Base-by-base conservation (phyloP, 2,329 filamentous ascomycete species). In the Trichoderma sp. region DNA sequence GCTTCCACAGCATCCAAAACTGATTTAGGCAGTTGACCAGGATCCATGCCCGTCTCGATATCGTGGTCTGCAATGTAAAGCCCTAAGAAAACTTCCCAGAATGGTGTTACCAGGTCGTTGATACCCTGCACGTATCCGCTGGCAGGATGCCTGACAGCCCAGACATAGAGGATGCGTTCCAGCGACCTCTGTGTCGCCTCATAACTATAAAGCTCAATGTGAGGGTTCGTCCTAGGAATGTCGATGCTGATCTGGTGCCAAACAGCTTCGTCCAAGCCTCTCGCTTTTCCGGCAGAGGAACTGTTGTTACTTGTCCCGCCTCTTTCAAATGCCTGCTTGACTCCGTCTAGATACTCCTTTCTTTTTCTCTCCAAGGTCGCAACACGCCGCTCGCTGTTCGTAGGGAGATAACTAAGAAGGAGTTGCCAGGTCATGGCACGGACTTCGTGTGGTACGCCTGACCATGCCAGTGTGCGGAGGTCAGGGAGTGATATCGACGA, bases 171-270 rank as follows among this genome's bases (percentile, higher is more conserved):
- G 76, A 99, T 98, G 63, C 95, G 90, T 82, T 99, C 97, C 15
- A 99, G 84, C 1, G 94, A 98, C 70, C 95, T 87, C 80, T 99
- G 96, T 0, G 97, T 99, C 5, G 95, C 95, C 82, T 98, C 95
- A 79, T 97, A 98, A 75, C 93, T 89, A 82, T 99, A 99, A 0
- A 99, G 87, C 76, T 97, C 93, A 69, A 99, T 91, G 81, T 98
- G 96, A 12, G 96, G 96, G 79, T 97, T 98, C 4, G 96, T 99
- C 65, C 96, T 90, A 3, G 96, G 96, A 26, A 98, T 93, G 79
- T 99, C 96, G 78, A 99, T 99, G 82, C 94, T 98, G 82, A 99
- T 98, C 80, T 99, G 96, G 83, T 99, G 96, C 96, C 96, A 99
- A 72, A 99, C 91, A n/a, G 94, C 92, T 84, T 99, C 96, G 77